phyloP scores from a whole-genome alignment of 2,329 filamentous ascomycete species.

The Hypoxylon rubiginosum region DNA sequence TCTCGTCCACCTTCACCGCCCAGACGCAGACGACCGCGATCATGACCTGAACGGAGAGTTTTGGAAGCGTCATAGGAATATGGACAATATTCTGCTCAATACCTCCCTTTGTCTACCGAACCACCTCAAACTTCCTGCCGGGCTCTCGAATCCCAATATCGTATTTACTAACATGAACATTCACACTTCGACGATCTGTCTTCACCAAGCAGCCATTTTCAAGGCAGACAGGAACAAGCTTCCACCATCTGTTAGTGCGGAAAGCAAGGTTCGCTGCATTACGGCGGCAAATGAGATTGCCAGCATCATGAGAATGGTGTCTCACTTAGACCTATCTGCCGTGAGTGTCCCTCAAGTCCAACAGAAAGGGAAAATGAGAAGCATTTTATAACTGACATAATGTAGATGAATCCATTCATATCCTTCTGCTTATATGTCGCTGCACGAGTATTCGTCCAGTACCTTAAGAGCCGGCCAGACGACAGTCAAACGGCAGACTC shows the following conservation, averaged over 20 bases:
- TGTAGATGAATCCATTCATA: conserved; percentile 93
- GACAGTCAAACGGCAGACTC: conserved; percentile 84
- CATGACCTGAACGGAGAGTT: conserved; percentile 92
- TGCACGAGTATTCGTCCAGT: conserved; percentile 94
- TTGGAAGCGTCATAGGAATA: conserved; percentile 90
- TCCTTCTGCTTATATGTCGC: conserved; percentile 98
- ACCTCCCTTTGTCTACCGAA: conserved; percentile 86
- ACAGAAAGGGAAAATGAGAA: neutral
- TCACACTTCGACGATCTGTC: conserved; percentile 93
- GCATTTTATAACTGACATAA: conserved; percentile 31
- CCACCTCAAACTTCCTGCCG: conserved; percentile 82
- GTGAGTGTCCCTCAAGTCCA: conserved; percentile 65
- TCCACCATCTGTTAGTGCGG: conserved; percentile 80
- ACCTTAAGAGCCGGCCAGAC: conserved; percentile 91
- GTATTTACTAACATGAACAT: conserved; percentile 98
- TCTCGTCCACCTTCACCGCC: conserved; percentile 89
- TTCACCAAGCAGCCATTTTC: conserved; percentile 98
- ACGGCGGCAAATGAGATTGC: conserved; percentile 94
- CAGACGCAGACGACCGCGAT: conserved; percentile 83
- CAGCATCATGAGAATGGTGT: conserved; percentile 94
- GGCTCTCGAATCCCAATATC: conserved; percentile 83
- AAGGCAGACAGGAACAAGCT: conserved; percentile 93
- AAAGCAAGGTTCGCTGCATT: conserved; percentile 94
- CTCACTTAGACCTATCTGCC: conserved; percentile 85
- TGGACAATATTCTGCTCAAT: conserved; percentile 92